Percentiles rank a stretch among this genome's conserved stretches.
Conservation (phyloP, 1,139 yeast species). For the Pichia sp. region DNA sequence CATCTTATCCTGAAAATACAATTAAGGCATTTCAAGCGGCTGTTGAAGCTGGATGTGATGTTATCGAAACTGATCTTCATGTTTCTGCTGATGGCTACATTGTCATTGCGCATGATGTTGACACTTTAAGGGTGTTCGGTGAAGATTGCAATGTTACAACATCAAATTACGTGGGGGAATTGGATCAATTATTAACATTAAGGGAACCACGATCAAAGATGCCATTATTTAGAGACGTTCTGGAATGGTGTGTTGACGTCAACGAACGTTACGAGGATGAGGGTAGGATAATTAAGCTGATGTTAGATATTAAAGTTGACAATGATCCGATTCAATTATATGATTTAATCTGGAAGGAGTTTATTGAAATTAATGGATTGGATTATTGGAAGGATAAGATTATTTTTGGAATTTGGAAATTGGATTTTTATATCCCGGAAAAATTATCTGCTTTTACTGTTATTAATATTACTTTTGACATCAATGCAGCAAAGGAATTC, state of each 20-base stretch:
- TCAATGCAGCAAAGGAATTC: conserved; percentile 32
- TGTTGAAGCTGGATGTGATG: conserved; percentile 58
- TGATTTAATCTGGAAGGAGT: conserved; percentile 44
- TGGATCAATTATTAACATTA: conserved; percentile 48
- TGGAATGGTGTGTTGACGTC: conserved; percentile 51
- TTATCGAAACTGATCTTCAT: conserved; percentile 83
- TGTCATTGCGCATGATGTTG: conserved; percentile 70
- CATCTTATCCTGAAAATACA: conserved; percentile 73
- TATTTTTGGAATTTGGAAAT: conserved; percentile 78
- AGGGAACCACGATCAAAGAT: conserved; percentile 50
- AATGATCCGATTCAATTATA: conserved; percentile 55
- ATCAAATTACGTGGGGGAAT: conserved; percentile 36
- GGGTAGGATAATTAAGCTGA: conserved; percentile 38
- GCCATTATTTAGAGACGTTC: conserved; percentile 54
- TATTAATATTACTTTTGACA: conserved; percentile 46
- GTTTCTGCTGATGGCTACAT: conserved; percentile 65
- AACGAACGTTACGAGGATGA: conserved; percentile 17
- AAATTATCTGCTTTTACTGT: conserved; percentile 40
- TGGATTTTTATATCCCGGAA: conserved; percentile 52
- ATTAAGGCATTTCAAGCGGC: conserved; percentile 68
- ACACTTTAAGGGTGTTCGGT: conserved; percentile 57
- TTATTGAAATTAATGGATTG: conserved; percentile 31
- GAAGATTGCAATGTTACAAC: conserved; percentile 38
- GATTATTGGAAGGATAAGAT: conserved; percentile 62
- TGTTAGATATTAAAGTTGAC: conserved; percentile 77